Conservation (phyloP, 2,329 filamentous ascomycete species). For the Sclerotinia sclerotiorum region DNA sequence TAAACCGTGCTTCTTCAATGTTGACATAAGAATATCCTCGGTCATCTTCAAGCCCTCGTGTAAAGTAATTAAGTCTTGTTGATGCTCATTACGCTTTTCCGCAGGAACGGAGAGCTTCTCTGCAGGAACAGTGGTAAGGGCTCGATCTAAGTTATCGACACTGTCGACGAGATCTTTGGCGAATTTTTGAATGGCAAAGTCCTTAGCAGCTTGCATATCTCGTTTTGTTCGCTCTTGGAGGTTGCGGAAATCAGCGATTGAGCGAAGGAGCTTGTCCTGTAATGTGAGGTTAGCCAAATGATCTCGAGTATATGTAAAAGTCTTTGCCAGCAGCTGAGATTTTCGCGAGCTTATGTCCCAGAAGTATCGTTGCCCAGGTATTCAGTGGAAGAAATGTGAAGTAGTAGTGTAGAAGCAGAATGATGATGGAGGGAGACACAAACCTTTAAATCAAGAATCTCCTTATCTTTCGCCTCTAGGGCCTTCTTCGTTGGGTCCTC, state of each 20-base stretch:
- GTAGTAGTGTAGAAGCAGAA: not conserved
- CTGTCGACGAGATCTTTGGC: slow-evolving; percentile 92
- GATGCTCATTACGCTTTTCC: slow-evolving; percentile 51
- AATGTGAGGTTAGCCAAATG: slow-evolving; percentile 19
- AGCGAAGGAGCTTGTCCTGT: slow-evolving; percentile 92
- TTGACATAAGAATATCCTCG: slow-evolving; percentile 80
- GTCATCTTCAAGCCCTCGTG: slow-evolving; percentile 95
- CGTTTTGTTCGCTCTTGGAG: slow-evolving; percentile 92
- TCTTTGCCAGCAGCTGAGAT: not conserved
- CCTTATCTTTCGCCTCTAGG: slow-evolving; percentile 69
- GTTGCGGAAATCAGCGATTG: slow-evolving; percentile 95
- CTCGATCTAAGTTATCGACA: slow-evolving; percentile 96
- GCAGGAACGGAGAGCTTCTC: slow-evolving; percentile 64
- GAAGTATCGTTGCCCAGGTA: no score
- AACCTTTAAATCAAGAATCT: slow-evolving; percentile 84
- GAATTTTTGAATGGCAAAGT: slow-evolving; percentile 94
- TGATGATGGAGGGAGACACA: slow-evolving; percentile 38
- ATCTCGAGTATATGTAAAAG: slow-evolving; percentile 14
- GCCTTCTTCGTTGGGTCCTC: slow-evolving; percentile 60
- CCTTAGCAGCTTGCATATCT: slow-evolving; percentile 81
- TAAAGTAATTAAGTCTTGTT: slow-evolving; percentile 74
- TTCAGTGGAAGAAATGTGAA: not conserved
- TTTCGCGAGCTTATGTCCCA: not conserved
- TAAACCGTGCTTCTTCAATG: slow-evolving; percentile 90
- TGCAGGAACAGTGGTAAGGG: slow-evolving; percentile 73